Percentiles rank a stretch among this genome's conserved stretches.
Conservation (phyloP, 2,329 filamentous ascomycete genomes). For the Cadophora sp. region DNA sequence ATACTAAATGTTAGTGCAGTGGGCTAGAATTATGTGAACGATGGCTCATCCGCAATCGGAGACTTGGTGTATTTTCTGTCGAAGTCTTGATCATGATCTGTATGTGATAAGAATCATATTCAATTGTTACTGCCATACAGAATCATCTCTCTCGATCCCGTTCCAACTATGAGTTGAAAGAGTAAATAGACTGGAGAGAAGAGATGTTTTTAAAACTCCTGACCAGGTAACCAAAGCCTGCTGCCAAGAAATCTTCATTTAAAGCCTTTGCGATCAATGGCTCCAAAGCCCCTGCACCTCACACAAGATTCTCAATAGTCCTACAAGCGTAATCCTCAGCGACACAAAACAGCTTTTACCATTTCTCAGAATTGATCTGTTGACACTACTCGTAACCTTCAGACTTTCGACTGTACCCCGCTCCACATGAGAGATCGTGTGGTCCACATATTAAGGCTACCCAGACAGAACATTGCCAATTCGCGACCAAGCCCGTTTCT, state of each 20-base stretch:
- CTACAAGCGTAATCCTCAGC: no score
- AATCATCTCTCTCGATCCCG: no score
- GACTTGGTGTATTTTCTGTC: background rate
- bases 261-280: background rate
- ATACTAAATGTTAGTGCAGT: background rate
- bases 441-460: no score
- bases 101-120: background rate
- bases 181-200: background rate
- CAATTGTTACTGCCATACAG: background rate
- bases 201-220: background rate
- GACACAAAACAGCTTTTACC: no score
- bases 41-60: constrained; percentile 7
- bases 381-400: no score
- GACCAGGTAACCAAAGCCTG: background rate
- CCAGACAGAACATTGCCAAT: no score
- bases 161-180: no score
- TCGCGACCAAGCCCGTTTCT: no score
- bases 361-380: no score
- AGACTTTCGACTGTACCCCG: no score
- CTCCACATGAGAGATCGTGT: no score
- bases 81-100: background rate
- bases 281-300: background rate
- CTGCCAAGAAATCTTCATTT: background rate
- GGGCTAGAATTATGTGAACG: background rate
- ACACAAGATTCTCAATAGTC: background rate